Conservation (phyloP, 2,329 filamentous ascomycete genomes). For the Colletotrichum filicis region DNA sequence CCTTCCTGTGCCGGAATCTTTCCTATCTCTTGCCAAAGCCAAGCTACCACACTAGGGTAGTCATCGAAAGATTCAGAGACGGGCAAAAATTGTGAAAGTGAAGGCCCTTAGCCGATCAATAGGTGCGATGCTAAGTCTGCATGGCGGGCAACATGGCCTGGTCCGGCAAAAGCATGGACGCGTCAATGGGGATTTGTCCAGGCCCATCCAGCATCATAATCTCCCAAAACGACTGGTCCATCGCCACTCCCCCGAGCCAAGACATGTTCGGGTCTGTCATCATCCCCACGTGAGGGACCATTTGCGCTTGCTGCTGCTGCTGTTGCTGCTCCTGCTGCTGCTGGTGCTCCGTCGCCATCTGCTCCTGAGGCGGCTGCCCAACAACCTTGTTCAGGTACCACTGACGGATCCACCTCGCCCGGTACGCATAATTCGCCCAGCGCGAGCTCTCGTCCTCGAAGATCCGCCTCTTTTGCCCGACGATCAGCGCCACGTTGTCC, state of each 20-base stretch:
- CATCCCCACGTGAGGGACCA: rapidly evolving
- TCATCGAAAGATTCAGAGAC: too few species aligned
- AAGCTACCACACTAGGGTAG: neutral
- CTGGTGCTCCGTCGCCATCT: neutral
- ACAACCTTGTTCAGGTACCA: slow-evolving; percentile 46
- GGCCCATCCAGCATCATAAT: slow-evolving; percentile 17
- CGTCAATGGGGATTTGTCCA: neutral
- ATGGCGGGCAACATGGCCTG: neutral
- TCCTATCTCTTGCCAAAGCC: too few species aligned
- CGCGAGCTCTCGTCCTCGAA: slow-evolving; percentile 45
- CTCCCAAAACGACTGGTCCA: slow-evolving; percentile 27
- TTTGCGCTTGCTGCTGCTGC: neutral
- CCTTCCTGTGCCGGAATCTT: too few species aligned
- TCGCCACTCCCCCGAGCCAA: neutral
- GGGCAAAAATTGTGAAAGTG: neutral
- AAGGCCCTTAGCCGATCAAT: neutral
- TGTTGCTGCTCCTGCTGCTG: neutral
- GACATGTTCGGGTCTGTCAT: neutral
- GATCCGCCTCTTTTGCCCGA: slow-evolving; percentile 40
- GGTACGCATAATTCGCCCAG: slow-evolving; percentile 46
- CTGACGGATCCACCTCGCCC: slow-evolving; percentile 52
- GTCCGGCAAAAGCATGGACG: neutral
- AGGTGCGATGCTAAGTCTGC: neutral
- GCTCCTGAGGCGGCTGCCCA: neutral
- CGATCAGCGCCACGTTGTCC: slow-evolving; percentile 39